Evolutionary conservation across 805 yeast species (phyloP).

Genomic region (Schizosaccharomyces osmophilus): DNA sequence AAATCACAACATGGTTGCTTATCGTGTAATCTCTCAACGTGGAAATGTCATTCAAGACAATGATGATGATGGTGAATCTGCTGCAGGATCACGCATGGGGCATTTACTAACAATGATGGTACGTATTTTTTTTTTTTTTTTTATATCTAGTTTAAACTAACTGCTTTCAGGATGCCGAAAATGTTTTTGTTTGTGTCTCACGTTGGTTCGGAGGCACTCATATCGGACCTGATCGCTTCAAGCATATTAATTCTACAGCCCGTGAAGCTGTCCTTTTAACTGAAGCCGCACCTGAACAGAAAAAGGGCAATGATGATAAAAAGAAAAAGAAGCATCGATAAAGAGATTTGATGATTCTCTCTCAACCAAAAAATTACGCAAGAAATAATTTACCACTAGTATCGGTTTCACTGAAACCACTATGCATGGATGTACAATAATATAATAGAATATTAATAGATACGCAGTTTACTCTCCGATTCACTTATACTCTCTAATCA

Average conservation of each 20-base stretch:
- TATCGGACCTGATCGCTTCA: conserved; percentile 73
- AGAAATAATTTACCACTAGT: background rate
- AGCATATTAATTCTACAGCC: conserved; percentile 73
- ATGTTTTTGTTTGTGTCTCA: conserved; percentile 63
- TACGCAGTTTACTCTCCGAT: too few species aligned
- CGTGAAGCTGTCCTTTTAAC: conserved; percentile 40
- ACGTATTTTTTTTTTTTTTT: conserved; percentile 14
- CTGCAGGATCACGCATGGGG: conserved; percentile 37
- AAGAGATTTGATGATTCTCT: background rate
- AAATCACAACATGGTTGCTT: conserved; percentile 37
- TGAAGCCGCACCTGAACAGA: conserved; percentile 21
- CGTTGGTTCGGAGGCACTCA: conserved; percentile 88
- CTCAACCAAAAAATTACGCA: background rate
- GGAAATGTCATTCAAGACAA: conserved; percentile 25
- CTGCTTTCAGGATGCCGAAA: conserved; percentile 34
- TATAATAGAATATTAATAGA: background rate
- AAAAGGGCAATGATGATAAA: conserved; percentile 11
- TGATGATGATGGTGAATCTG: conserved; percentile 93
- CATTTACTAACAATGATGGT: conserved; percentile 6
- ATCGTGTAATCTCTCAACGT: background rate
- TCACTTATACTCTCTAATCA: too few species aligned
- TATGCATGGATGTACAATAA: background rate
- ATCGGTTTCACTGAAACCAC: background rate
- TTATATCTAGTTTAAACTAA: background rate
- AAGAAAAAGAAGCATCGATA: conserved; percentile 12